A percentile compares a stretch with the other conserved stretches of the same genome.
Conservation (phyloP, 768 basidiomycete genomes). For the Termitomyces titanicus region DNA sequence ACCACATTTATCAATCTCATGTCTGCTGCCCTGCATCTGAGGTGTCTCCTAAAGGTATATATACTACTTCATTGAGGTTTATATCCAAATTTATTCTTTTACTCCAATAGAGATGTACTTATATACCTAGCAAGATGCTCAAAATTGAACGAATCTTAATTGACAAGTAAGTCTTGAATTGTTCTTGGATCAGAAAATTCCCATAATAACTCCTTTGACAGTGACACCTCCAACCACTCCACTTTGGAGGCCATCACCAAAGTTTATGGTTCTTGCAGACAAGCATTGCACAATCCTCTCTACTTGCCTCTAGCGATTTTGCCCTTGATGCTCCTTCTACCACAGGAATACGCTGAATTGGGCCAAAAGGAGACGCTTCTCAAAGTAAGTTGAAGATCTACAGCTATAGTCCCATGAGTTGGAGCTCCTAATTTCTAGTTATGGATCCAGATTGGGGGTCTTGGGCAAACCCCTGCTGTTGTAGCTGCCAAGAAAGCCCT, state of each 20-base stretch:
- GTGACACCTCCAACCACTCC: neutral
- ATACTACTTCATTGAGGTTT: no score
- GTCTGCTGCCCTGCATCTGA: neutral
- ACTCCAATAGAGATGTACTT: no score
- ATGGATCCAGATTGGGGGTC: conserved; percentile 5
- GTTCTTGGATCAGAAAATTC: no score
- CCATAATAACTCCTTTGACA: no score
- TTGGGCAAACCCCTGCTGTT: neutral
- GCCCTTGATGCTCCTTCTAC: no score
- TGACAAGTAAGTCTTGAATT: neutral
- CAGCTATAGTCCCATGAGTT: neutral
- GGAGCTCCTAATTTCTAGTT: neutral
- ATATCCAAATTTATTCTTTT: no score
- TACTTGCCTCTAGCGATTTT: no score
- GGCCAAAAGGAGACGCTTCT: neutral
- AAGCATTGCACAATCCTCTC: neutral
- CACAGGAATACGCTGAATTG: neutral
- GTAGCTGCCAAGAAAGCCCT: neutral
- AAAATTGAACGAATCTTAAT: neutral
- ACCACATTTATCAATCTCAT: neutral
- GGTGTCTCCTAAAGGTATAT: neutral
- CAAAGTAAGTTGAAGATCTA: neutral
- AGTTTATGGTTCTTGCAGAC: neutral
- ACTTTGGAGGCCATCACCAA: neutral
- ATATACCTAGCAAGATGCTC: no score